Conservation (phyloP, 1,284 basidiomycete species). For the Ceratobasidium theobromae region DNA sequence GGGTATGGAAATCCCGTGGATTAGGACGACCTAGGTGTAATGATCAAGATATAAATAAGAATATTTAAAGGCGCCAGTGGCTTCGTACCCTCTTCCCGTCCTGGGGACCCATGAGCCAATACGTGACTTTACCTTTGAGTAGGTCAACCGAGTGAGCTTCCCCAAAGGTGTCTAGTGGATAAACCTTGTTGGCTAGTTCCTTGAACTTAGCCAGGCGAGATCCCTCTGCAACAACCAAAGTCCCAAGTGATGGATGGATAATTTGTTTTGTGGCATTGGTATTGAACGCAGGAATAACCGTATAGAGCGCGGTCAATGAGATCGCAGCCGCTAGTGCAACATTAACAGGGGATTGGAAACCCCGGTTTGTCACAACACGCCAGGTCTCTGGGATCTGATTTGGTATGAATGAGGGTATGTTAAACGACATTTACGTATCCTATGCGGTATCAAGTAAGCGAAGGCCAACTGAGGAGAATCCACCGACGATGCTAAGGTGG, state of each 20-base stretch:
- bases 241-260: neutral
- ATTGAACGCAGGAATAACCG: too few relatives aligned
- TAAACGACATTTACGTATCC: too few relatives aligned
- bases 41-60: neutral
- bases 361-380: too few relatives aligned
- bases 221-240: neutral
- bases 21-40: constrained; percentile 60
- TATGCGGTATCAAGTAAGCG: too few relatives aligned
- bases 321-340: too few relatives aligned
- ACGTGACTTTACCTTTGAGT: constrained; percentile 66
- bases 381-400: too few relatives aligned
- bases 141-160: constrained; percentile 61
- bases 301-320: too few relatives aligned
- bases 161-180: constrained; percentile 63
- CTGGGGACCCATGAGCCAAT: constrained; percentile 71
- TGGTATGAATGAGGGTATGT: too few relatives aligned
- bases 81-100: constrained; percentile 60
- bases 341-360: too few relatives aligned
- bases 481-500: too few relatives aligned
- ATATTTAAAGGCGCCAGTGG: neutral
- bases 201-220: neutral
- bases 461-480: too few relatives aligned
- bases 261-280: too few relatives aligned
- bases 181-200: constrained; percentile 47
- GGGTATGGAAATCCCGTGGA: constrained; percentile 73